phyloP scores from a whole-genome alignment of 2,329 filamentous ascomycete species.

The Neopestalotiopsis sp. region DNA sequence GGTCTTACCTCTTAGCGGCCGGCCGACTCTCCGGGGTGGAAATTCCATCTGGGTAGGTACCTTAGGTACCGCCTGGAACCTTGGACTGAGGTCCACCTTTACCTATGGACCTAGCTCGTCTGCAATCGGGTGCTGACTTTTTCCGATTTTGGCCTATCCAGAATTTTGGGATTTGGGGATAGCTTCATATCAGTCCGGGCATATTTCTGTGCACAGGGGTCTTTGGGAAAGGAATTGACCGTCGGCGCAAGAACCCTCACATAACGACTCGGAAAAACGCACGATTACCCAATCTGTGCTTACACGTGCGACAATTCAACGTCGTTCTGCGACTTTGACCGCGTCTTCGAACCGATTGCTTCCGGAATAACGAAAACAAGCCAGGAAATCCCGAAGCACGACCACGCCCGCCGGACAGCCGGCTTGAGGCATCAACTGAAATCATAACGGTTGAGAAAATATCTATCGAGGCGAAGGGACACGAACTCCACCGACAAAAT shows the following conservation, averaged over 20 bases:
- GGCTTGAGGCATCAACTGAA: neutral
- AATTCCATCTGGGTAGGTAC: neutral
- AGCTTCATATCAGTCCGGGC: conserved; percentile 2
- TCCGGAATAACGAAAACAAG: neutral
- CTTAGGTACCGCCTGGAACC: neutral
- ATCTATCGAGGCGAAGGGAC: neutral
- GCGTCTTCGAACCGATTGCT: neutral
- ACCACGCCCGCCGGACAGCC: neutral
- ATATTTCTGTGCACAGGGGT: neutral
- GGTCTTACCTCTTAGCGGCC: neutral
- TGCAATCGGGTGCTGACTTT: conserved; percentile 5
- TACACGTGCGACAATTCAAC: neutral
- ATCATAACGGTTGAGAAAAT: neutral
- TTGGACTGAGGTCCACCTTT: neutral
- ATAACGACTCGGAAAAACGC: neutral
- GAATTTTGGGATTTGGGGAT: conserved; percentile 9
- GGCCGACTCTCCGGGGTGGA: neutral
- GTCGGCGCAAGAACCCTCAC: neutral
- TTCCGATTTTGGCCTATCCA: conserved; percentile 3
- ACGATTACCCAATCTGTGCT: neutral
- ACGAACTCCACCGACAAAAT: conserved; percentile 45
- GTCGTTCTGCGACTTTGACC: neutral
- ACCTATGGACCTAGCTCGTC: neutral
- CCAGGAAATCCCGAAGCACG: conserved; percentile 18
- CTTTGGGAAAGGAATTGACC: neutral